Evolutionary conservation across 2,329 filamentous ascomycete species (phyloP).

Genomic region (Ophiocordyceps camponoti-rufipedis): DNA sequence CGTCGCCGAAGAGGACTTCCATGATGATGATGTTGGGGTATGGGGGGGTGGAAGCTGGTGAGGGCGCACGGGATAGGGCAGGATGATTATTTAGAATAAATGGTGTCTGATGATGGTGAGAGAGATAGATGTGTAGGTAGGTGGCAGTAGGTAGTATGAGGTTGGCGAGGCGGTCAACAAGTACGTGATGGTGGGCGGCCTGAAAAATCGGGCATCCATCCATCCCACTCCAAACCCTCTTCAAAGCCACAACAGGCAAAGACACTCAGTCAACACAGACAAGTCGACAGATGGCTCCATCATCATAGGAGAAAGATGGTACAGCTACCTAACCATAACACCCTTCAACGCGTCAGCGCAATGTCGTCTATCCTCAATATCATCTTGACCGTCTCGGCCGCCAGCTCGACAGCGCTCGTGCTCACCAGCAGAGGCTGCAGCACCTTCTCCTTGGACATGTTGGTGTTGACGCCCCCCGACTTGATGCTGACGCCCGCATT

Average conservation of each 20-base stretch:
- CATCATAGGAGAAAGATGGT: no score
- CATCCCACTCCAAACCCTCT: not conserved
- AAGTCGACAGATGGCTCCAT: no score
- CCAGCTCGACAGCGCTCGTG: constrained; percentile 92
- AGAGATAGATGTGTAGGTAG: not conserved
- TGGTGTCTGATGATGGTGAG: not conserved
- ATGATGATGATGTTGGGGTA: not conserved
- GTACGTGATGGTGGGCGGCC: not conserved
- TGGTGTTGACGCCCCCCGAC: constrained; percentile 88
- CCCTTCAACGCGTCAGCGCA: constrained; percentile 37
- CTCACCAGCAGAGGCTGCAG: constrained; percentile 90
- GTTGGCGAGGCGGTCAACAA: not conserved
- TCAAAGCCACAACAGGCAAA: not conserved
- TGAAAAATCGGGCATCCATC: not conserved
- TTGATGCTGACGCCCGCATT: constrained; percentile 97
- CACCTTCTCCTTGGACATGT: constrained; percentile 94
- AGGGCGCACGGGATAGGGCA: not conserved
- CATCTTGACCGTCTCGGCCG: constrained; percentile 98
- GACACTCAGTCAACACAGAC: not conserved
- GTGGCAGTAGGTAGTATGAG: not conserved
- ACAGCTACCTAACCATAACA: not conserved
- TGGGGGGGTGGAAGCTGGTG: not conserved
- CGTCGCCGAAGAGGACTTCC: not conserved
- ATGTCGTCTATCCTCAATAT: constrained; percentile 51
- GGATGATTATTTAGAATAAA: not conserved